Evolutionary conservation across 2,329 filamentous ascomycete genomes (phyloP), one percentile per base, ranked within the genome.

Genomic region (Xylariaceae sp.): DNA sequence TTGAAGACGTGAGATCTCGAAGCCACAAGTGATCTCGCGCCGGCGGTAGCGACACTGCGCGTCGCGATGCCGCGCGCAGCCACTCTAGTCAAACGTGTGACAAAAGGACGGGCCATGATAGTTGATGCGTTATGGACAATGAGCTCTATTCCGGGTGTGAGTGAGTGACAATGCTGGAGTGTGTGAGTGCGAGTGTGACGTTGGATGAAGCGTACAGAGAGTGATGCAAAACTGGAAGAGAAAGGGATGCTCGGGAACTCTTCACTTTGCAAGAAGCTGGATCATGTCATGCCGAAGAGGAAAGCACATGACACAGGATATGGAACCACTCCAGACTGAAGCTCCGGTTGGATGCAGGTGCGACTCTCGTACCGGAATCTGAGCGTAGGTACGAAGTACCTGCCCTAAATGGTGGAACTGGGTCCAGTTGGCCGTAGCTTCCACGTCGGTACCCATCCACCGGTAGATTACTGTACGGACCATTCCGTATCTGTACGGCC

Each of bases 21-120:
- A 61, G 57, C 34, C 13, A 42, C 15, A 34, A 58, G 9, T 63
- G 55, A 57, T 61, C 67, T 30, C 67, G 65, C 7, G 57, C 67
- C 56, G 68, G 72, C 11, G 39, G 55, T 30, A 23, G 53, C 50
- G 34, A 48, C 57, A n/a, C 53, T 55, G 49, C 62, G 66, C 13
- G 62, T 53, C 6, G 61, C 48, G 55, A 76, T 56, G 56, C 72
- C 68, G 61, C 73, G 74, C 53, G 67, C 63, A 62, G 74, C 70
- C 59, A 73, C 64, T 57, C 76, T 74, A 50, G 75, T 72, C 59
- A 78, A 69, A 63, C 75, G 75, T 54, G 67, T 59, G 65, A 77
- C 57, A 62, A 61, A 68, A 48, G 66, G 55, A 56, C 71, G 71
- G 37, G 64, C 62, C 74, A 76, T 77, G 51, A 15, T 59, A 18